Conservation (phyloP, 257 asterid genomes). For the Solanum corneliomulleri region DNA sequence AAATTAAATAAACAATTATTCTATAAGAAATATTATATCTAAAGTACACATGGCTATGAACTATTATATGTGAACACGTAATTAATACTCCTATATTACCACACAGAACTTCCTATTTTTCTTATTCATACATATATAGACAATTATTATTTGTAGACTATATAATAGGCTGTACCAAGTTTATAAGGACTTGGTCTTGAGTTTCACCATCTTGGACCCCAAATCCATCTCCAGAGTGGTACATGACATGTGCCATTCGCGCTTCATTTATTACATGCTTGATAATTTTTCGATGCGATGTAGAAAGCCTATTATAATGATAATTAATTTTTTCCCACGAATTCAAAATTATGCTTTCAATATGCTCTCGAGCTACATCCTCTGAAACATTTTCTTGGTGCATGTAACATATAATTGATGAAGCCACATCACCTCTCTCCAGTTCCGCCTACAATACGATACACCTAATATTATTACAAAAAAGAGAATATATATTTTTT, state of each 20-base stretch:
- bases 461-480: neutral
- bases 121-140: neutral
- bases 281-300: neutral
- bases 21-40: too few relatives aligned
- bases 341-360: conserved; percentile 2
- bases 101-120: neutral
- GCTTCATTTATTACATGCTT: conserved; percentile 28
- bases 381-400: conserved; percentile 31
- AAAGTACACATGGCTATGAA: too few relatives aligned
- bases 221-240: conserved; percentile 50
- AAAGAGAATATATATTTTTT: neutral
- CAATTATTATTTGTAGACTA: neutral
- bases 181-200: conserved; percentile 21
- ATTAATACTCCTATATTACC: neutral
- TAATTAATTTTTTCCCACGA: conserved; percentile 37
- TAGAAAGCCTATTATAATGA: neutral
- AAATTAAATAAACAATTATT: too few relatives aligned
- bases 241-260: conserved; percentile 24
- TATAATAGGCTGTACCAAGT: conserved; percentile 26
- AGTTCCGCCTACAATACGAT: conserved; percentile 30
- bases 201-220: conserved; percentile 39
- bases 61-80: too few relatives aligned
- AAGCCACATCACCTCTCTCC: conserved; percentile 55
- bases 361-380: conserved; percentile 26
- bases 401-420: conserved; percentile 55